phyloP scores from a whole-genome alignment of 768 basidiomycete species.

The Leucocoprinus birnbaumii region DNA sequence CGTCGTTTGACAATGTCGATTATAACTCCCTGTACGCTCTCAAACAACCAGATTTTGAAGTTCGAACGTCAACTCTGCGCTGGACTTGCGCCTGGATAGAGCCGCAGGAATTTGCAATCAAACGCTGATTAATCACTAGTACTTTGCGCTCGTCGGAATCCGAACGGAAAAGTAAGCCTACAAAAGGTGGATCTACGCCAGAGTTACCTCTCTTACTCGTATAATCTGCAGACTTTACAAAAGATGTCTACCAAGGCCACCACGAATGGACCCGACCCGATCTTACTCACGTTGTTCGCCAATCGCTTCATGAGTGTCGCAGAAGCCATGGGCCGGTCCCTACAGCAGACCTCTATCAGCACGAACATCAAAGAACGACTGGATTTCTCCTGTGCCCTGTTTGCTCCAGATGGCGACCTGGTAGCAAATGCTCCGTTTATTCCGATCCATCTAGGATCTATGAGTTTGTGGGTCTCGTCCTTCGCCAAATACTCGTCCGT shows the following conservation, averaged over 20 bases:
- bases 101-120: no score
- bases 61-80: no score
- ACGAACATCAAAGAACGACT: constrained; percentile 96
- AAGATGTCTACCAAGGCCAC: not conserved
- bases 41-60: no score
- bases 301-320: constrained; percentile 98
- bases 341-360: constrained; percentile 88
- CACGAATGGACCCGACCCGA: constrained; percentile 68
- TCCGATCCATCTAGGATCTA: constrained; percentile 82
- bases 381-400: constrained; percentile 93
- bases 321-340: constrained; percentile 90
- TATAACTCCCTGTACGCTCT: no score
- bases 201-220: not conserved
- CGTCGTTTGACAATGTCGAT: no score
- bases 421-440: constrained; percentile 95
- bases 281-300: constrained; percentile 87
- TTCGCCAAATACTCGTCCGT: not conserved
- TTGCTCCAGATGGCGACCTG: constrained; percentile 91
- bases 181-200: not conserved
- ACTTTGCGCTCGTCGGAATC: constrained; percentile 1
- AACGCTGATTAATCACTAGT: not conserved
- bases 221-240: not conserved
- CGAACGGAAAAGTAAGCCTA: constrained; percentile 4
- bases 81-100: no score
- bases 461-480: constrained; percentile 73